phyloP scores from a whole-genome alignment of 305 asterid genomes.

The Plantago rigida region DNA sequence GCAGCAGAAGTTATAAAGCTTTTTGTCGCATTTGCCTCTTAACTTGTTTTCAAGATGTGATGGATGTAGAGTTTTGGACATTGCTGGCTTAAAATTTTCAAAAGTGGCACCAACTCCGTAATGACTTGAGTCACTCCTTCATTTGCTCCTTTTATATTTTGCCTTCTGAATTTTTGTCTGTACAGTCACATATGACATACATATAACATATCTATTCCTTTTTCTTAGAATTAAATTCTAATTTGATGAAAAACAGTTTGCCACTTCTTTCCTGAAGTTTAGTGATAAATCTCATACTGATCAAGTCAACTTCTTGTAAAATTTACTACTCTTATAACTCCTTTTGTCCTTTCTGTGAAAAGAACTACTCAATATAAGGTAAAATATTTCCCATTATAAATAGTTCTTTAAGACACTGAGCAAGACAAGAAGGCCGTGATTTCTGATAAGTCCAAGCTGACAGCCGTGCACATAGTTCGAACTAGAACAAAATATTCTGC shows the following conservation, averaged over 20 bases:
- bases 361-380: neutral
- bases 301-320: neutral
- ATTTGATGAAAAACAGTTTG: neutral
- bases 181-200: neutral
- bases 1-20: too few species aligned
- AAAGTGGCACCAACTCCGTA: neutral
- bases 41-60: neutral
- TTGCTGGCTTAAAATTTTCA: conserved; percentile 7
- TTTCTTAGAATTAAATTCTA: neutral
- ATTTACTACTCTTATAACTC: neutral
- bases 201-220: neutral
- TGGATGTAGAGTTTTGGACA: neutral
- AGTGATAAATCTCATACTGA: neutral
- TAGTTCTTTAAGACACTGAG: neutral
- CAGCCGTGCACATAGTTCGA: neutral
- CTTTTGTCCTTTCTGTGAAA: neutral
- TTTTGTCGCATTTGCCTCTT: too few species aligned
- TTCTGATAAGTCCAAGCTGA: neutral
- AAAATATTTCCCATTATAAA: neutral
- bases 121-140: too few species aligned
- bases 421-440: neutral
- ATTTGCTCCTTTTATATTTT: neutral
- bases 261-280: neutral
- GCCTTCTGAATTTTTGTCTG: neutral
- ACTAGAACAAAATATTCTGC: neutral